Evolutionary conservation across 805 yeast species (phyloP), one percentile per base, ranked within the genome.

Genomic region (Alloascoidea africana): DNA sequence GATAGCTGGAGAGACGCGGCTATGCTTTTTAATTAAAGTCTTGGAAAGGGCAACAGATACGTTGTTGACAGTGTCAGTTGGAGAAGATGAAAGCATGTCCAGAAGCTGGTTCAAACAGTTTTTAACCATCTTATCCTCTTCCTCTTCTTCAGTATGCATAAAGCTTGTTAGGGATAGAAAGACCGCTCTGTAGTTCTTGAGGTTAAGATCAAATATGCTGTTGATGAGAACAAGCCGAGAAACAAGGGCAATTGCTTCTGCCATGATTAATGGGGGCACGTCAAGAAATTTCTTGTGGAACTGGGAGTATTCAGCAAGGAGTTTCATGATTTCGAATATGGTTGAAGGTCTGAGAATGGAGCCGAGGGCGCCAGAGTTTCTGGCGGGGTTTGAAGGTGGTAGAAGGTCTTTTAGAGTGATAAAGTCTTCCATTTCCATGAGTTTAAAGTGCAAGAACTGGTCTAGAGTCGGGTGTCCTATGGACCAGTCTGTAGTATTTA

Each of bases 401-500:
- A 23, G n/a, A 8, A 23, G n/a, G n/a, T 23, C 30, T 23, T 23
- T 23, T 23, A 23, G n/a, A 23, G 30, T n/a, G n/a, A 23, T 23
- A 23, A 23, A 23, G 8, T 23, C 30, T n/a, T 23, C 30, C 30
- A 23, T 23, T 23, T 23, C 30, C 13, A 23, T 23, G 8, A 23
- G n/a, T 23, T 23, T 23, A n/a, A 23, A 23, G n/a, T 23, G n/a
- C n/a, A 23, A 23, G 30, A 34, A 66, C 43, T 63, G 65, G 35
- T 54, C 54, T 23, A 63, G 43, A 47, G 55, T 55, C 5, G 80
- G 74, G 47, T 69, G 78, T 38, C 60, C 63, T 38, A 76, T 57
- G 32, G 59, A 63, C 83, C 73, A 75, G 46, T 63, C 68, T 51
- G 77, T 62, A n/a, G 71, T 74, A 44, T 66, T 64, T 53, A 69